phyloP scores from a whole-genome alignment of 345 rosid species.

The Adansonia digitata region DNA sequence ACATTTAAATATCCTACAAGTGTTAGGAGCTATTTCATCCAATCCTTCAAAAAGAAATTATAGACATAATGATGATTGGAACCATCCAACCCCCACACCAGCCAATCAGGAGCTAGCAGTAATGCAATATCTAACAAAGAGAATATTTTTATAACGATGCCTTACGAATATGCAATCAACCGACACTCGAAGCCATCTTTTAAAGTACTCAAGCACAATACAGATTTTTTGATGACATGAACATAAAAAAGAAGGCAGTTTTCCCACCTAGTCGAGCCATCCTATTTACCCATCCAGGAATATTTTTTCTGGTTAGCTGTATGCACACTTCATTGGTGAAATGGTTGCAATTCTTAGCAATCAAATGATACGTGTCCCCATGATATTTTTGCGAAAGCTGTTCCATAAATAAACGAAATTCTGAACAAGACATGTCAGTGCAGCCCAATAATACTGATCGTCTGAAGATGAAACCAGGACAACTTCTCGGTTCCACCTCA shows the following conservation, averaged over 20 bases:
- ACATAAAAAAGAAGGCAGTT: background rate
- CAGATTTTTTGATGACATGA: background rate
- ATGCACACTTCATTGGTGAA: constrained; percentile 73
- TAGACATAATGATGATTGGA: background rate
- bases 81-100: background rate
- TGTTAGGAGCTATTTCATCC: background rate
- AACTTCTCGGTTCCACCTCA: constrained; percentile 85
- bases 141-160: background rate
- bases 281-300: constrained; percentile 96
- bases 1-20: background rate
- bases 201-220: background rate
- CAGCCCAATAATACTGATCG: constrained; percentile 72
- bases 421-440: constrained; percentile 59
- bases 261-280: constrained; percentile 76
- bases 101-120: background rate
- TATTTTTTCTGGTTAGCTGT: constrained; percentile 72
- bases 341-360: constrained; percentile 97
- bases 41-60: constrained; percentile 1
- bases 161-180: background rate
- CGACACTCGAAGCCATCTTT: background rate
- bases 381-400: constrained; percentile 63
- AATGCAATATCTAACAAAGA: background rate
- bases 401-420: constrained; percentile 79
- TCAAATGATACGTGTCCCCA: constrained; percentile 89
- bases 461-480: constrained; percentile 92